These are phyloP conservation scores for Pseudogymnoascus sp. DNA, from an alignment of 2,329 filamentous ascomycete genomes.

Conservation along the genomic window DNA sequence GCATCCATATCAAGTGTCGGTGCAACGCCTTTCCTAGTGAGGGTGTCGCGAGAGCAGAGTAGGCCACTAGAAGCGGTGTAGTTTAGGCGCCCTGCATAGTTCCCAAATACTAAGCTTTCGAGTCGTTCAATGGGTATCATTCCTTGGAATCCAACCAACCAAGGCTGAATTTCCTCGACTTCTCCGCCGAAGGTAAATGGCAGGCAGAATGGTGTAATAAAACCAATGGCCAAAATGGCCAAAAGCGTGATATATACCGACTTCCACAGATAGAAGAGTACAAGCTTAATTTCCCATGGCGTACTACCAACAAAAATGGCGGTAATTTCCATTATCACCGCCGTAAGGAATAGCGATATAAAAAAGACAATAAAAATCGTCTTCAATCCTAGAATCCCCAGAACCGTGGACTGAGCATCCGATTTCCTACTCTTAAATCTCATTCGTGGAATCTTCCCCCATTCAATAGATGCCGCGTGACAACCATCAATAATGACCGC, in stretches of 20 bases:
- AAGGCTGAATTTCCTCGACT: conserved; percentile 19
- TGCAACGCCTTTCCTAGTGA: conserved; percentile 21
- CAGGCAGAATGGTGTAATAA: conserved; percentile 16
- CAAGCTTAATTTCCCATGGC: neutral
- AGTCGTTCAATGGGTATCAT: conserved; percentile 19
- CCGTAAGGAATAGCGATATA: conserved; percentile 14
- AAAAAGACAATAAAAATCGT: conserved; percentile 5
- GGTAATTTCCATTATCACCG: neutral
- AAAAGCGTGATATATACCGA: neutral
- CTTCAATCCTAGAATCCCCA: neutral
- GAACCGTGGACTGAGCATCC: neutral
- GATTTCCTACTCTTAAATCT: conserved; percentile 10
- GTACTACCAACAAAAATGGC: neutral
- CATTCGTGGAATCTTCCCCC: conserved; percentile 26
- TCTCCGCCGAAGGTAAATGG: conserved; percentile 18
- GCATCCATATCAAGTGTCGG: conserved; percentile 15
- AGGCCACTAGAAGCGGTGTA: conserved; percentile 21
- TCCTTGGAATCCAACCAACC: conserved; percentile 25
- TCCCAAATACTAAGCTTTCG: conserved; percentile 23
- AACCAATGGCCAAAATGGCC: conserved; percentile 9
- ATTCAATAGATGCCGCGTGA: conserved; percentile 27
- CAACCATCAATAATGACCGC: conserved; percentile 26
- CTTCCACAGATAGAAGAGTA: conserved; percentile 5
- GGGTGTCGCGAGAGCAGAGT: conserved; percentile 16
- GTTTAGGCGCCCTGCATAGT: conserved; percentile 17